Evolutionary conservation across 495 filamentous ascomycete genomes (phyloP), one percentile per base, ranked within the genome.

Genomic region (Rhizodiscina lignyota): DNA sequence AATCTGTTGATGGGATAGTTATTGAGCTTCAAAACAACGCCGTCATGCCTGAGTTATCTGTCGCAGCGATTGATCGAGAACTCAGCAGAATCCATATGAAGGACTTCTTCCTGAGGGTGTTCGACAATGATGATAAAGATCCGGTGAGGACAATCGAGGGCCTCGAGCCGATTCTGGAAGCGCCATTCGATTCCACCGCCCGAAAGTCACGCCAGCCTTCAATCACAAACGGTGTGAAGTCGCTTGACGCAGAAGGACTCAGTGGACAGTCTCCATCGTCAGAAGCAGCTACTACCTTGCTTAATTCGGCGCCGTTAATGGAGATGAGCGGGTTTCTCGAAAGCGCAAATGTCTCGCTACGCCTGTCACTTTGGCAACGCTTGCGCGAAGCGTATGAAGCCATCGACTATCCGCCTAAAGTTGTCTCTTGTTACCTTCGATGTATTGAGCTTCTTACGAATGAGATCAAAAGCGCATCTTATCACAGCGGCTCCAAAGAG

Each of bases 41-140:
- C 1, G 65, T 80, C 27, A 93, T 99, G 74, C 75, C 85, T 0
- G 83, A 94, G 50, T 64, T 99, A 13, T 94, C 91, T 0, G 61
- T 67, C 3, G 66, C 64, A 10, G 79, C 81, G 2, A 74, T 86
- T 10, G 84, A 93, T 31, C 74, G 83, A 21, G 89, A 99, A 48
- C 79, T 93, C 18, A 82, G 81, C 30, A 81, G 84, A 49, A 62
- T 96, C 11, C 92, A 81, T 11, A 96, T 85, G 0, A 85, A 89
- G 72, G 91, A 93, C 47, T 96, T 94, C 56, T 96, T 99, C 56
- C 63, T 79, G 40, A 78, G 72, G 20, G 70, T 99, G 0, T 94
- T 94, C 43, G 63, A 60, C 35, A 53, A 67, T 18, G 64, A 74
- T 27, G 56, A 68, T 21, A 70, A 70, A 23, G 73, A 93, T 47